Conservation (phyloP, 1,139 yeast species). For the Geotrichum australiense region DNA sequence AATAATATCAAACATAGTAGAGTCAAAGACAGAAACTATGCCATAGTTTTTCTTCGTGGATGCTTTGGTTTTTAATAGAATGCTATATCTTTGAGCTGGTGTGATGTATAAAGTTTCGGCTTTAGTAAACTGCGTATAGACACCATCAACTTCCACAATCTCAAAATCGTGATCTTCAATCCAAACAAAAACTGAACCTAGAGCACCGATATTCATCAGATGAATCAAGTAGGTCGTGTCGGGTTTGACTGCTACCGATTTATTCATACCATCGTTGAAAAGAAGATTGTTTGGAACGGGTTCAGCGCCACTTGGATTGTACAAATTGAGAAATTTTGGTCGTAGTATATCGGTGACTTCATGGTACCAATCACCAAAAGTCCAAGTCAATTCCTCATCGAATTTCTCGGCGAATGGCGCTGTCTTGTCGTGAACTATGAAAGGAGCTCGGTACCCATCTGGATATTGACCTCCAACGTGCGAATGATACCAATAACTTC, state of each 20-base stretch:
- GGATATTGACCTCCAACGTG: conserved; percentile 82
- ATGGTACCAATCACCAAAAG: conserved; percentile 84
- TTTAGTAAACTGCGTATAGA: conserved; percentile 58
- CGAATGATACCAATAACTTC: conserved; percentile 94
- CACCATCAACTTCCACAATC: conserved; percentile 80
- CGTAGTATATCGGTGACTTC: conserved; percentile 47
- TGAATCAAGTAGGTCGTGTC: conserved; percentile 74
- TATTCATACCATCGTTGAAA: conserved; percentile 70
- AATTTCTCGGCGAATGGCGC: conserved; percentile 48
- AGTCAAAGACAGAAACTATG: conserved; percentile 70
- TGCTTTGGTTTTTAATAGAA: conserved; percentile 63
- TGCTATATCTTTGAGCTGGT: conserved; percentile 73
- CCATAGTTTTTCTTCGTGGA: conserved; percentile 58
- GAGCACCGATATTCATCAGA: conserved; percentile 76
- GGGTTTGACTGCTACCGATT: conserved; percentile 66
- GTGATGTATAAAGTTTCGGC: conserved; percentile 58
- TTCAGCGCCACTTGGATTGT: conserved; percentile 95
- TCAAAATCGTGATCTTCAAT: conserved; percentile 79
- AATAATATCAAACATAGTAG: conserved; percentile 65
- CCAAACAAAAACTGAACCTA: conserved; percentile 76
- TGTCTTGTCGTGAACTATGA: conserved; percentile 58
- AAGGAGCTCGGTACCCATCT: conserved; percentile 82
- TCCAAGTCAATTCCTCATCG: conserved; percentile 67
- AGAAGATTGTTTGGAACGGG: conserved; percentile 80
- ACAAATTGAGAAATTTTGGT: conserved; percentile 50